Percentiles rank a stretch among this genome's conserved stretches.
Evolutionary conservation across 257 asterid genomes (phyloP).

Genomic region (Scutellaria baicalensis): DNA sequence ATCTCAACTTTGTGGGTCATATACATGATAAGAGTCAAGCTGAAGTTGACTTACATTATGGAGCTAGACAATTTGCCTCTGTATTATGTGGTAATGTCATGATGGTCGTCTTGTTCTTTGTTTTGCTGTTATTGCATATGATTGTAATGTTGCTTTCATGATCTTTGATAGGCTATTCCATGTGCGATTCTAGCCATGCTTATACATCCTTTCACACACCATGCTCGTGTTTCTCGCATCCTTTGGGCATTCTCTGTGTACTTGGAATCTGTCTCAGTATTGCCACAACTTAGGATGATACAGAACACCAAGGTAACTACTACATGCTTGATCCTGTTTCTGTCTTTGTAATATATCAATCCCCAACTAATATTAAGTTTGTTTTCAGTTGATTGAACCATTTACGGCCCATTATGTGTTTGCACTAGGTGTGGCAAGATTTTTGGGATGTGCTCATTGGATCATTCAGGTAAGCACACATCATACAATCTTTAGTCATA

Average conservation of each 20-base stretch:
- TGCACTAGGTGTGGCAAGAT: conserved; percentile 82
- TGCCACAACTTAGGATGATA: conserved; percentile 91
- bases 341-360: neutral
- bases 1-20: conserved; percentile 84
- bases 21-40: conserved; percentile 71
- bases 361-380: neutral
- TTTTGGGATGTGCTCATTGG: conserved; percentile 91
- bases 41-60: conserved; percentile 60
- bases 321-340: neutral
- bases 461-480: conserved; percentile 64
- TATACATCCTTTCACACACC: conserved; percentile 55
- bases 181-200: conserved; percentile 50
- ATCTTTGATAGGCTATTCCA: conserved; percentile 45
- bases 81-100: conserved; percentile 45
- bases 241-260: conserved; percentile 83
- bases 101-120: too few relatives aligned
- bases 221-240: conserved; percentile 34
- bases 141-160: too few relatives aligned
- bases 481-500: too few relatives aligned
- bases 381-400: conserved; percentile 75
- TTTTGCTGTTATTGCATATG: too few relatives aligned
- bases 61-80: conserved; percentile 65
- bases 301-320: conserved; percentile 68
- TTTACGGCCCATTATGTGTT: conserved; percentile 89
- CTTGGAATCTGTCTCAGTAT: conserved; percentile 72